Base-by-base conservation (phyloP, 1,284 basidiomycete genomes). In the Ganoderma lucidum region DNA sequence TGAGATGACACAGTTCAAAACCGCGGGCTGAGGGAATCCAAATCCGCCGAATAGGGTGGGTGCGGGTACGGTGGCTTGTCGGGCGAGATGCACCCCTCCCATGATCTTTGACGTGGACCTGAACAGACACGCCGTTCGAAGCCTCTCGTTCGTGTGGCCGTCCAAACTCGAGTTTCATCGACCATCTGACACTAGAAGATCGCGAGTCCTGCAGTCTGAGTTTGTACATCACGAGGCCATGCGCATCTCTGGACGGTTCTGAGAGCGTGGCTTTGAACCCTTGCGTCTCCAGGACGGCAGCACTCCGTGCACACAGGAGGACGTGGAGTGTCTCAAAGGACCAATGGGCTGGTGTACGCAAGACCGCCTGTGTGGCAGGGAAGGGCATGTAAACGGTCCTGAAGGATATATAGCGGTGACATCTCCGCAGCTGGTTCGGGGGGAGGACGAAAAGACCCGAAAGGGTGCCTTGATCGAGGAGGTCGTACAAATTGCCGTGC, bases 161-260 rank as follows among this genome's bases (percentile, higher is more conserved):
- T 51, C 48, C 48, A 51, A 51, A 51, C 8, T 51, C 48, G 48
- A 51, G 48, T n/a, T 23, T 51, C n/a, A 51, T 23, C n/a, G 48
- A 23, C n/a, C 48, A 23, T 51, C 6, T 51, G n/a, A 23, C n/a
- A 35, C 35, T 35, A 10, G 48, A 51, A 9, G 6, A 6, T 3
- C n/a, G 48, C 48, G 48, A 51, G 48, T 51, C 23, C 48, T 51
- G 48, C 10, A 51, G 8, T 6, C 48, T 51, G 48, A 51, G 48
- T 51, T 51, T 51, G n/a, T 51, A 51, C 9, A n/a, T 51, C 48
- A 23, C 48, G n/a, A 51, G n/a, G n/a, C 48, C 48, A 12, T 51
- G 23, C 10, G 48, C n/a, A 9, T 28, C 48, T 9, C 10, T 51
- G 6, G 48, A 51, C 2, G n/a, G 48, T 8, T 51, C 48, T 8